Evolutionary conservation across 1,284 basidiomycete genomes (phyloP), one percentile per base, ranked within the genome.

Genomic region (Mrakiaceae sp.): DNA sequence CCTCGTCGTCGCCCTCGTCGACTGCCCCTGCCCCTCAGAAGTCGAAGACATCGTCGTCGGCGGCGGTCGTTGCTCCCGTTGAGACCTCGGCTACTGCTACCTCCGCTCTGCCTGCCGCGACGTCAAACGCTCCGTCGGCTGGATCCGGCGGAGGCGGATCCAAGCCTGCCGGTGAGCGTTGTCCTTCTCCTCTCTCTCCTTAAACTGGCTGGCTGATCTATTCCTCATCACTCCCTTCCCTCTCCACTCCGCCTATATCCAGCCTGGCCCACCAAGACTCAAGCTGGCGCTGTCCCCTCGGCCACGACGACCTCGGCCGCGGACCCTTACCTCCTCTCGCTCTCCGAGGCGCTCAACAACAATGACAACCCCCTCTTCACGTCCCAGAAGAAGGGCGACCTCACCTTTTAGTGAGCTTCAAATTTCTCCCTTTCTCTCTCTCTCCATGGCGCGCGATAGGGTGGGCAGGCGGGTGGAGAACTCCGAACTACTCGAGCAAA

Each of bases 341-440:
- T 48, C 10, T 60, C 59, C 16, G 49, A 60, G 47, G 59, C 59
- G 48, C 59, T 60, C 47, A 60, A 60, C 47, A 60, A 60, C 47
- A n/a, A 14, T 39, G 59, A 14, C 11, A 60, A 60, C 59, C 42
- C 59, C 14, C 47, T 60, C 14, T 60, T 60, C 48, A 60, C 59
- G 5, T 27, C 27, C 27, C 27, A 60, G n/a, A 49, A 42, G 10
- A 16, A 49, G 43, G 59, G 59, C 27, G 3, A 52, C 40, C 49
- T 60, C 39, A 60, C 59, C 14, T 60, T 40, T 49, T 60, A 60
- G 59, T 60, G 3, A 10, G 59, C 51, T 6, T 52, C 55, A 6
- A 4, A 10, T 12, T 57, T 5, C n/a, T 16, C 52, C 39, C 52
- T 16, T 16, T 53, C 52, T 53, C 52, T 53, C 52, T 53, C 52